Conservation (phyloP, 176 grass and related monocot species). For the Dendrocalamus sinicus region DNA sequence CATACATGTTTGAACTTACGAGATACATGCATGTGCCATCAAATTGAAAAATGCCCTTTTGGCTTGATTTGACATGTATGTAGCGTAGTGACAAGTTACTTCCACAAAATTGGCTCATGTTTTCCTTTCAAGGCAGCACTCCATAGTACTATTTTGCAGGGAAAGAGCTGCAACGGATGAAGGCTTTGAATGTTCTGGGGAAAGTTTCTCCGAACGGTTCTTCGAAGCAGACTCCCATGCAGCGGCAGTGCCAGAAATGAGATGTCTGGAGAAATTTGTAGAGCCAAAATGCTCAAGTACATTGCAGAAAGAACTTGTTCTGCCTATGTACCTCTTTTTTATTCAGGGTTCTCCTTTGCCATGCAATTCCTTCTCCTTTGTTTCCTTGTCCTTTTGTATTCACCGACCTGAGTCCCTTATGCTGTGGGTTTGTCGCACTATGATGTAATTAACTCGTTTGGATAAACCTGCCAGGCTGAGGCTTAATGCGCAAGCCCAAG, state of each 20-base stretch:
- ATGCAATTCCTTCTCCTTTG: neutral
- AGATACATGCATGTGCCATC: neutral
- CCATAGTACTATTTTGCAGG: slow-evolving; percentile 41
- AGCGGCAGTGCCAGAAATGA: slow-evolving; percentile 31
- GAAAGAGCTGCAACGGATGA: slow-evolving; percentile 77
- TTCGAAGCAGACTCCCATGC: slow-evolving; percentile 39
- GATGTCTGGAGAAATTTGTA: neutral
- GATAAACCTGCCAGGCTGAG: neutral
- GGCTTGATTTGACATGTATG: neutral
- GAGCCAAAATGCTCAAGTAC: slow-evolving; percentile 18
- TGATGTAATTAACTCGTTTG: neutral
- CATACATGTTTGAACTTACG: slow-evolving; percentile 12
- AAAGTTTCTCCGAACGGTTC: slow-evolving; percentile 64
- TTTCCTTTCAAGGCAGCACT: slow-evolving; percentile 6
- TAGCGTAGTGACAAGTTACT: neutral
- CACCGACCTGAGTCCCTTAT: neutral
- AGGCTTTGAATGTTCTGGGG: slow-evolving; percentile 73
- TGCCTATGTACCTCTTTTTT: slow-evolving; percentile 6
- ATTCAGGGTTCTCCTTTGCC: neutral
- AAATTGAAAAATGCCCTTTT: neutral
- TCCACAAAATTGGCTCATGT: neutral
- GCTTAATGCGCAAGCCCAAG: neutral
- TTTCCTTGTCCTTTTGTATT: neutral
- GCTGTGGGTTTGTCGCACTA: neutral
- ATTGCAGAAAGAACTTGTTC: slow-evolving; percentile 29